Percentiles rank a stretch among this genome's conserved stretches.
Conservation (phyloP, 768 basidiomycete genomes). For the Xerocomellus intermedius region DNA sequence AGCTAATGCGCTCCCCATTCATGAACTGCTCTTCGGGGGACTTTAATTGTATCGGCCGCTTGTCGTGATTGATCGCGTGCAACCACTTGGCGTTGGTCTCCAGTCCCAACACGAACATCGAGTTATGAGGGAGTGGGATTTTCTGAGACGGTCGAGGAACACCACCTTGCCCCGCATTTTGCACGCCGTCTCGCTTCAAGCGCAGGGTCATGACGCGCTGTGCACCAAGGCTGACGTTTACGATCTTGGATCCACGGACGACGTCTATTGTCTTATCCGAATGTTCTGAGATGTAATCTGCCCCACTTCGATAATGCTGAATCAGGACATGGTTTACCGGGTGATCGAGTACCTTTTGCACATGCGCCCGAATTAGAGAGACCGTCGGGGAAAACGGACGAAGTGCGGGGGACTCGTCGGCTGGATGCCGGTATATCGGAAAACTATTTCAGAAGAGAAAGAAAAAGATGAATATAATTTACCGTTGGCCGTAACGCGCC, state of each 20-base stretch:
- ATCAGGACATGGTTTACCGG: conserved; percentile 84
- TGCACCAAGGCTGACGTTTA: conserved; percentile 80
- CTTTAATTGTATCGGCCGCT: conserved; percentile 56
- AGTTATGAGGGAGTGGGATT: conserved; percentile 75
- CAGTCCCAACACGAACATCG: conserved; percentile 78
- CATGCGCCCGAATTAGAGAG: conserved; percentile 57
- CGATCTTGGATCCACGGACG: conserved; percentile 67
- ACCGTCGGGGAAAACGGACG: conserved; percentile 69
- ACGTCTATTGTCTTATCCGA: conserved; percentile 87
- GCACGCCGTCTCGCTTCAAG: conserved; percentile 50
- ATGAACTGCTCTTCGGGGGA: conserved; percentile 51
- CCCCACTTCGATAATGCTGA: conserved; percentile 75
- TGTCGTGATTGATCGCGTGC: conserved; percentile 76
- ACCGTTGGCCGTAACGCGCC: conserved; percentile 11
- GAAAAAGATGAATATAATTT: not conserved
- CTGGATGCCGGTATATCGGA: conserved; percentile 81
- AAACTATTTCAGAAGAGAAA: conserved; percentile 40
- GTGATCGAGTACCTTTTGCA: conserved; percentile 56
- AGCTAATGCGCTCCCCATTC: conserved; percentile 68
- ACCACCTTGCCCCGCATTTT: conserved; percentile 16
- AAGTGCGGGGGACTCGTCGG: conserved; percentile 73
- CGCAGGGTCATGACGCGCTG: conserved; percentile 76
- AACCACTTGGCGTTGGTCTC: conserved; percentile 73
- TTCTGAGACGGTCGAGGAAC: conserved; percentile 50
- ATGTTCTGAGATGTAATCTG: conserved; percentile 84